Base-by-base conservation (phyloP, 768 basidiomycete species). In the Auriculariales sp. region DNA sequence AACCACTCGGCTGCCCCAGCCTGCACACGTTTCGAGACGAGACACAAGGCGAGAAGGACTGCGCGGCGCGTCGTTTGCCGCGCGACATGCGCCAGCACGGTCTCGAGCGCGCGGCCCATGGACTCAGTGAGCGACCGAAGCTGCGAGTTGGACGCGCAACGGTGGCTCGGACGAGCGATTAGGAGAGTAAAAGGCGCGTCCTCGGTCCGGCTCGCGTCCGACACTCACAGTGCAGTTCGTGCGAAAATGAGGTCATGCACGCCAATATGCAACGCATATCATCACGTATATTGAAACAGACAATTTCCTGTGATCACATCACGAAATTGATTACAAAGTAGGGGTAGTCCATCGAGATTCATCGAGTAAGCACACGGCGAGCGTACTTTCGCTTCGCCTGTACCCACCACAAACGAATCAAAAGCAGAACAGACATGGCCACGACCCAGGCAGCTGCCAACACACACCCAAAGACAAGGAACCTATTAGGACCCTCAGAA, bases 371-470 rank as follows among this genome's bases (percentile, higher is more conserved):
- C 48, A 42, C 30, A 27, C 32, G 33, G 15, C 51, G 50, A 3
- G 39, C 32, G 51, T 52, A 62, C 52, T 61, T 71, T 56, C 62
- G 57, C 58, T 73, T 74, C 9, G 79, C 78, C 46, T 64, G 64
- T 31, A 68, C 64, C 75, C 79, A 80, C 86, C 85, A 87, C 50
- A 68, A 66, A 31, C 79, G 67, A 3, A 85, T 74, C 30, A 80
- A 47, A 3, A 35, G 46, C 2, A 74, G 55, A 57, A 74, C 79
- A 1, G 62, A 56, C 19, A 59, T 56, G n/a, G 75, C 60, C 30
- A 82, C 67, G 12, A 72, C 25, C 24, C 71, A 54, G 4, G 71
- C 65, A 9, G 73, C 51, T 6, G 69, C 64, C 36, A 85, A 55
- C 25, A 83, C 66, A 22, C 77, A 62, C 9, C 65, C 73, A 57